A percentile compares a stretch with the other conserved stretches of the same genome.
These are phyloP conservation scores for Thielaviopsis musarum DNA, from an alignment of 2,329 filamentous ascomycete genomes.

Conservation along the genomic window DNA sequence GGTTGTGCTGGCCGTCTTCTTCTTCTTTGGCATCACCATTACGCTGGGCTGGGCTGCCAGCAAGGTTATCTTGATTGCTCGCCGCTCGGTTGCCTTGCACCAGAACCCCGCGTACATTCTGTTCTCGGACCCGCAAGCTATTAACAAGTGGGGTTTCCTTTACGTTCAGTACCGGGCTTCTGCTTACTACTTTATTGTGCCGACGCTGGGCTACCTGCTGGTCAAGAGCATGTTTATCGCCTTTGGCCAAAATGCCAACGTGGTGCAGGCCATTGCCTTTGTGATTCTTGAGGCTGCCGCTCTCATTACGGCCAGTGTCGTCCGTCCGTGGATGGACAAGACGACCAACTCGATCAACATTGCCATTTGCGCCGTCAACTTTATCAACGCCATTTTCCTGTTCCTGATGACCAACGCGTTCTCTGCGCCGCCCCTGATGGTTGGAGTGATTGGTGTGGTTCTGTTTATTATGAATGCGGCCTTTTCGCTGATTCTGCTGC, in stretches of 20 bases:
- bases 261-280: conserved; percentile 65
- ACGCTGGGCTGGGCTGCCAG: conserved; percentile 73
- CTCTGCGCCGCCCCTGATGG: conserved; percentile 64
- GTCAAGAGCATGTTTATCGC: conserved; percentile 82
- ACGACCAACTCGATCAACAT: conserved; percentile 96
- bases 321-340: conserved; percentile 97
- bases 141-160: conserved; percentile 97
- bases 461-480: conserved; percentile 79
- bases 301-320: conserved; percentile 59
- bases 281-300: conserved; percentile 67
- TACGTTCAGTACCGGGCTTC: conserved; percentile 95
- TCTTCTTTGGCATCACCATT: conserved; percentile 62
- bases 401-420: conserved; percentile 81
- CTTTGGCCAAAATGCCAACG: conserved; percentile 53
- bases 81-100: conserved; percentile 77
- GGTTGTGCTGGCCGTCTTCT: conserved; percentile 75
- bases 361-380: conserved; percentile 75
- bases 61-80: conserved; percentile 80
- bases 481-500: conserved; percentile 64
- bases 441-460: conserved; percentile 74
- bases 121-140: conserved; percentile 80
- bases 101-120: conserved; percentile 95
- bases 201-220: conserved; percentile 60
- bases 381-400: conserved; percentile 77
- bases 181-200: conserved; percentile 87